phyloP scores from a whole-genome alignment of 495 filamentous ascomycete genomes.

The Pyrenopolyporus hunteri region DNA sequence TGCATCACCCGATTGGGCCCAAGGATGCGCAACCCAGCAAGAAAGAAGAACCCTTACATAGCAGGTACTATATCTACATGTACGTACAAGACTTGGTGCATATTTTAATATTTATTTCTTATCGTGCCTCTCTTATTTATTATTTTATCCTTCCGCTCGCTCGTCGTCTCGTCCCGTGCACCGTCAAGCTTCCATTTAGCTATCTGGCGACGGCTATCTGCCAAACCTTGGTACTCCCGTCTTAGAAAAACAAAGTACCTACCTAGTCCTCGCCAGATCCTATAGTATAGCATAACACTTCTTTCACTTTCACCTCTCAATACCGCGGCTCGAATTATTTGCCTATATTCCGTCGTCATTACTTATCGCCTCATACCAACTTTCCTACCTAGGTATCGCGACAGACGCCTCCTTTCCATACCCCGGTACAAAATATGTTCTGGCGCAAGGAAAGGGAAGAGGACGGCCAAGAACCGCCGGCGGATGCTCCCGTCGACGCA shows the following conservation, averaged over 20 bases:
- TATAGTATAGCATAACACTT: too few species aligned
- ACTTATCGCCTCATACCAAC: too few species aligned
- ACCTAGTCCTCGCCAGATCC: neutral
- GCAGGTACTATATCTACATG: neutral
- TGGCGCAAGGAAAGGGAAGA: constrained; percentile 28
- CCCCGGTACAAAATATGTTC: constrained; percentile 7
- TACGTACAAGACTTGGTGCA: neutral
- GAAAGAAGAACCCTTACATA: neutral
- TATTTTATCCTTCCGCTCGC: neutral
- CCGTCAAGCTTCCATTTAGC: neutral
- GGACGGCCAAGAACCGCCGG: constrained; percentile 3
- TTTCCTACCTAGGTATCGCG: too few species aligned
- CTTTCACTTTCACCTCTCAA: too few species aligned
- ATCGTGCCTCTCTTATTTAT: neutral
- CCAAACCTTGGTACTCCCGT: too few species aligned
- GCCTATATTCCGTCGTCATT: too few species aligned
- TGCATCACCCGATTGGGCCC: neutral
- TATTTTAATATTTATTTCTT: constrained; percentile 14
- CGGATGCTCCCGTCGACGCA: constrained; percentile 6
- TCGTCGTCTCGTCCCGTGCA: constrained; percentile 10
- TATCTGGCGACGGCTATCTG: constrained; percentile 7
- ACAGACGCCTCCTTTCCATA: too few species aligned
- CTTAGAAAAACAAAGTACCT: too few species aligned
- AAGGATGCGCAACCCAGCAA: constrained; percentile 12
- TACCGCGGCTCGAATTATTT: too few species aligned